Conservation (phyloP, 2,329 filamentous ascomycete genomes). For the Penicillium nordicum region DNA sequence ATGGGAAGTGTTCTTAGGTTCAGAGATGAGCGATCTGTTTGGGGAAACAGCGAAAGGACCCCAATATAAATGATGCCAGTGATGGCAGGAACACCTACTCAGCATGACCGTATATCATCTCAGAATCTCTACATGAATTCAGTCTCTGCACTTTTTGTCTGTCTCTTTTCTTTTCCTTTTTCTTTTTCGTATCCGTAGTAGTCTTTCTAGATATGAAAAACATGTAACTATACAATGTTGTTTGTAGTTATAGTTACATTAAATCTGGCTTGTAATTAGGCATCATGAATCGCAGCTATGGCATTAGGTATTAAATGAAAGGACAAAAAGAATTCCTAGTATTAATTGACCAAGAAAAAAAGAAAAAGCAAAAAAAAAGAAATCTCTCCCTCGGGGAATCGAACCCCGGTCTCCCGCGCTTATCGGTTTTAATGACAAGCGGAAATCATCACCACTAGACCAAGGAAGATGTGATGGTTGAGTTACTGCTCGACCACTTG, state of each 20-base stretch:
- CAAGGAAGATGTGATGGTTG: slow-evolving; percentile 22
- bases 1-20: not conserved
- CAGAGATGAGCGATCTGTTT: not conserved
- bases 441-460: slow-evolving; percentile 33
- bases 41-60: not conserved
- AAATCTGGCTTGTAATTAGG: too few species aligned
- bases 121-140: not conserved
- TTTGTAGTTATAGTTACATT: not conserved
- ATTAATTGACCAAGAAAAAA: not conserved
- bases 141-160: not conserved
- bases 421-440: slow-evolving; percentile 28
- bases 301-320: not conserved
- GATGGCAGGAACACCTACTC: not conserved
- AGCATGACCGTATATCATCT: not conserved
- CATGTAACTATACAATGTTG: not conserved
- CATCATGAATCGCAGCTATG: not conserved
- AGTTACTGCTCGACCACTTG: slow-evolving; percentile 27
- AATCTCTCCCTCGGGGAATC: slow-evolving; percentile 34
- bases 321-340: too few species aligned
- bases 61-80: not conserved
- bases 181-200: not conserved
- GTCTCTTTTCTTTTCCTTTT: not conserved
- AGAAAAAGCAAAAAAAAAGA: slow-evolving; percentile 7
- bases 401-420: slow-evolving; percentile 37
- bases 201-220: not conserved